Evolutionary conservation across 73 alveolate genomes (phyloP), one percentile per base, ranked within the genome.

Genomic region (Paramecium sonneborni): DNA sequence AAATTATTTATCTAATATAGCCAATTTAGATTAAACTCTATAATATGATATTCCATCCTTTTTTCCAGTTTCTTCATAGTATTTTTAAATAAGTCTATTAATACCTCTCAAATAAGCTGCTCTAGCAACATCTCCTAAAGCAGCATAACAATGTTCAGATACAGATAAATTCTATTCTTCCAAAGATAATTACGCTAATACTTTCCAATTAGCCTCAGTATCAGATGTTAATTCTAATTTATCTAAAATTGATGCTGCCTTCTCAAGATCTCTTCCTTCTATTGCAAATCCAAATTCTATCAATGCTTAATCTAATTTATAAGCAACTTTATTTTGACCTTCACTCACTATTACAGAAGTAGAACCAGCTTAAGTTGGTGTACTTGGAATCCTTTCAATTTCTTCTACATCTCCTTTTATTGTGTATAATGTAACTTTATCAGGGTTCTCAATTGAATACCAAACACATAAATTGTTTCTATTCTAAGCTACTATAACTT

Each of bases 401-500:
- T 96, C 97, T 92, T 98, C 99, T 28, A 98, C 99, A 93, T 98
- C 99, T 43, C 99, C 99, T 94, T 98, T 99, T 69, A 95, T 98
- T 86, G 97, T 96, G 43, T 97, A 97, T 93, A 97, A 92, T 41
- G 99, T 99, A 85, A 99, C 99, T 76, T 98, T 98, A 93, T 99
- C 99, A 28, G 99, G 99, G 74, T 98, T 99, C 46, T 98, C 99
- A 67, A 99, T 97, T n/a, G 99, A 95, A 95, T 99, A 99, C 99
- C 99, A 98, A 62, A 98, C 99, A 92, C 99, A 98, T 24, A 98
- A 96, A 84, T 98, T 97, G 88, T 95, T 94, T 93, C 99, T 96
- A 96, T 98, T 99, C 93, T 99, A 99, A 10, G 99, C 99, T 18
- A 99, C 99, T 23, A 99, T 99, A 46, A 99, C 99, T 94, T 99